These are phyloP conservation scores for Cyclotella cryptica DNA, from an alignment of 108 stramenopile genomes.

Conservation along the genomic window DNA sequence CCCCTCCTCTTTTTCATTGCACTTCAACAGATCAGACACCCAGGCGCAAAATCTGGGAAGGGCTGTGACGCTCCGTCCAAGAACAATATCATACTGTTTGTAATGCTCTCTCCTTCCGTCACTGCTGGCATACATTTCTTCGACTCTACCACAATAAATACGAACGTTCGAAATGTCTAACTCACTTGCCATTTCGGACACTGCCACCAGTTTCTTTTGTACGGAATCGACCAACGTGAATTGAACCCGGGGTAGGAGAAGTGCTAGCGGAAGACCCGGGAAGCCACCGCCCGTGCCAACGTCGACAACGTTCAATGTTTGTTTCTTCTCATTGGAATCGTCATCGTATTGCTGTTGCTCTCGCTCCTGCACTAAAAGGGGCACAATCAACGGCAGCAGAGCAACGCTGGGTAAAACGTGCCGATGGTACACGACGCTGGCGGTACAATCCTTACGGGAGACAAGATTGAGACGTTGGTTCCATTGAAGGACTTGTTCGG, in stretches of 20 bases:
- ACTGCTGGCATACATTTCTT: conserved; percentile 48
- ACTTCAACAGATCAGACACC: conserved; percentile 67
- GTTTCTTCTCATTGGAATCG: background rate
- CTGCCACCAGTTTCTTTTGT: conserved; percentile 82
- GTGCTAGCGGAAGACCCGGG: conserved; percentile 90
- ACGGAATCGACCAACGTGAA: conserved; percentile 86
- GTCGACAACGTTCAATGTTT: conserved; percentile 58
- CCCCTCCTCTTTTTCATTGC: conserved; percentile 40
- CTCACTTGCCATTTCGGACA: conserved; percentile 76
- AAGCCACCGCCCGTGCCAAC: conserved; percentile 91
- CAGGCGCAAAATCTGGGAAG: conserved; percentile 80
- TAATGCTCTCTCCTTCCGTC: conserved; percentile 24
- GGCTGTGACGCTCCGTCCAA: conserved; percentile 83
- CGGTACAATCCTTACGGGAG: conserved; percentile 75
- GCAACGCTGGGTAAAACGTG: conserved; percentile 86
- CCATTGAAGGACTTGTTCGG: conserved; percentile 78
- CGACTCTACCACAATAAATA: conserved; percentile 78
- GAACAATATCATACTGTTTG: conserved; percentile 63
- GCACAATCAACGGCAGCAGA: conserved; percentile 47
- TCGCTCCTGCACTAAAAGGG: background rate
- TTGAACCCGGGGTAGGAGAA: conserved; percentile 65
- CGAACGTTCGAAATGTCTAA: conserved; percentile 74
- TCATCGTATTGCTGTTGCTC: background rate
- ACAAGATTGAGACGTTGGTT: conserved; percentile 87
- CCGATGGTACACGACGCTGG: conserved; percentile 68